Evolutionary conservation across 2,329 filamentous ascomycete species (phyloP).

Genomic region (Fusarium poae): DNA sequence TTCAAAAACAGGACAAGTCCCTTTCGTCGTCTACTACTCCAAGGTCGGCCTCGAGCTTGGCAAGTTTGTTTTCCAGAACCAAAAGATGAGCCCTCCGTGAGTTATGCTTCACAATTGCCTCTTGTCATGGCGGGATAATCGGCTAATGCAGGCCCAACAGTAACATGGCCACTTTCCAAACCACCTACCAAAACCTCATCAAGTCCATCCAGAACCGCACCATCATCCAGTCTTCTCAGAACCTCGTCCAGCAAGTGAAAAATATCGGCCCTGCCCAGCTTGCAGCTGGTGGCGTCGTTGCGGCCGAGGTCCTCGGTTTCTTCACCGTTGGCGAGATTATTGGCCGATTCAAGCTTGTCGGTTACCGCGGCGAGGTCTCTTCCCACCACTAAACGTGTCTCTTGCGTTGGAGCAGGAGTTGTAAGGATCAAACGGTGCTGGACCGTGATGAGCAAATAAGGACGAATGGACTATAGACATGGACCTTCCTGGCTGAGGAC

Average conservation of each 20-base stretch:
- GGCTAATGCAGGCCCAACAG: constrained; percentile 60
- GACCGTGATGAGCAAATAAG: constrained; percentile 37
- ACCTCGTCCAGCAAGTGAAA: constrained; percentile 69
- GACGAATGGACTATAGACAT: constrained; percentile 45
- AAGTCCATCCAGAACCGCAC: constrained; percentile 76
- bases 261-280: constrained; percentile 79
- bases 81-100: constrained; percentile 97
- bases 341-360: constrained; percentile 93
- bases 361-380: constrained; percentile 81
- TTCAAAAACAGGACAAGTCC: constrained; percentile 76
- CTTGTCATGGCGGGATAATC: constrained; percentile 18
- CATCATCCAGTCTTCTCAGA: constrained; percentile 68
- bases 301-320: constrained; percentile 92
- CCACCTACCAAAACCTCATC: constrained; percentile 82
- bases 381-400: constrained; percentile 67
- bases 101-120: constrained; percentile 52
- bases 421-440: constrained; percentile 30
- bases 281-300: constrained; percentile 79
- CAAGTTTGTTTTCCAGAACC: constrained; percentile 87
- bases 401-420: constrained; percentile 25
- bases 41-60: constrained; percentile 88
- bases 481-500: constrained; percentile 34
- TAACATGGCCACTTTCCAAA: constrained; percentile 83
- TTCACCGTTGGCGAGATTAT: constrained; percentile 98
- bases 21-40: constrained; percentile 90